These are phyloP conservation scores for Geoglossum cookeanum DNA, from an alignment of 2,329 filamentous ascomycete species.

Conservation along the genomic window DNA sequence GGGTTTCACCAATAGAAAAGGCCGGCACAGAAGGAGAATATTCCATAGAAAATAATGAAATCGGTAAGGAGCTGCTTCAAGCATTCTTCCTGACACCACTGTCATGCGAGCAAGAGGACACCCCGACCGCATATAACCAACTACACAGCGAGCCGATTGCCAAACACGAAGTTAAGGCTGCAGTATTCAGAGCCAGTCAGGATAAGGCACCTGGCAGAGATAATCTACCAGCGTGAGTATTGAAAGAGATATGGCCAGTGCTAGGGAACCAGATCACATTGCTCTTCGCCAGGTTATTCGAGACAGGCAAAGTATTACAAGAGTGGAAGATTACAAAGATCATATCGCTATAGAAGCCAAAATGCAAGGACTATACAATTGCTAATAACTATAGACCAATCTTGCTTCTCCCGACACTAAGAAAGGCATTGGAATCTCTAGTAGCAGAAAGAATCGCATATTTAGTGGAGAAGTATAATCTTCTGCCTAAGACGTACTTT, in stretches of 20 bases:
- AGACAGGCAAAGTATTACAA: background rate
- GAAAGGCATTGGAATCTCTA: conserved; percentile 10
- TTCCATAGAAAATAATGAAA: too few species aligned
- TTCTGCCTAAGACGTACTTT: background rate
- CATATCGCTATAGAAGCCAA: background rate
- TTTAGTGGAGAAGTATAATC: background rate
- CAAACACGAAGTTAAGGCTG: too few species aligned
- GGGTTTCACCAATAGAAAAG: too few species aligned
- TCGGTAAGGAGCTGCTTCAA: too few species aligned
- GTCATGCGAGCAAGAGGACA: too few species aligned
- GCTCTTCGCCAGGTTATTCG: background rate
- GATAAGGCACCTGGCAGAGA: background rate
- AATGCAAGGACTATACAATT: background rate
- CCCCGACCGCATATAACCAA: too few species aligned
- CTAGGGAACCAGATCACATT: background rate
- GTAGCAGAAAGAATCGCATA: conserved; percentile 6
- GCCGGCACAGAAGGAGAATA: too few species aligned
- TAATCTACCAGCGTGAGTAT: background rate
- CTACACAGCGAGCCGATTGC: too few species aligned
- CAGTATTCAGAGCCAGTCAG: background rate
- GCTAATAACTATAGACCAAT: background rate
- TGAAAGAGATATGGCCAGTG: background rate
- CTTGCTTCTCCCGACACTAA: conserved; percentile 1
- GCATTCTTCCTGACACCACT: too few species aligned
- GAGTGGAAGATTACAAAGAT: background rate